These are phyloP conservation scores for Hymenoscyphus linearis DNA, from an alignment of 2,329 filamentous ascomycete species.

Conservation along the genomic window DNA sequence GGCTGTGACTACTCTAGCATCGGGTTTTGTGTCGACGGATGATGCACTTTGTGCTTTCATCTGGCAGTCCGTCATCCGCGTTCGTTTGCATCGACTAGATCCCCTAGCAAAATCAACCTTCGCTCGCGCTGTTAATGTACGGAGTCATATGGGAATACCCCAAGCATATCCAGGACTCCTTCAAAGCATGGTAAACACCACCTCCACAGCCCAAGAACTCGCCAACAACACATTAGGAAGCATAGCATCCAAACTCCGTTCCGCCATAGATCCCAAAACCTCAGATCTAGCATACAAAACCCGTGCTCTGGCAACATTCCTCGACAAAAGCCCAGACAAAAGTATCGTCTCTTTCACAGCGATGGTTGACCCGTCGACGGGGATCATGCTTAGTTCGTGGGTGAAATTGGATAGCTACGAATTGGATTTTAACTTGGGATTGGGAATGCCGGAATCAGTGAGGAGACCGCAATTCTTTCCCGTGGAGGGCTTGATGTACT, in stretches of 20 bases:
- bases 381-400: constrained; percentile 52
- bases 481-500: constrained; percentile 3
- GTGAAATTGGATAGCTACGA: constrained; percentile 35
- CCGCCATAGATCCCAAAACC: constrained; percentile 31
- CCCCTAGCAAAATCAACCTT: not conserved
- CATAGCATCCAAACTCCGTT: constrained; percentile 38
- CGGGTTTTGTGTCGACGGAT: constrained; percentile 1
- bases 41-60: constrained; percentile 2
- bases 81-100: not conserved
- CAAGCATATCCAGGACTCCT: not conserved
- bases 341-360: constrained; percentile 33
- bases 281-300: constrained; percentile 33
- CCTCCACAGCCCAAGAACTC: constrained; percentile 28
- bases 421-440: constrained; percentile 8
- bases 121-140: constrained; percentile 2
- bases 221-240: constrained; percentile 32
- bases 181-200: constrained; percentile 43
- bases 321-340: constrained; percentile 35
- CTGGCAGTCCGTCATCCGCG: constrained; percentile 3
- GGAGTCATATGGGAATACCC: not conserved
- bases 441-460: constrained; percentile 3
- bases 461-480: constrained; percentile 1
- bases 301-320: constrained; percentile 38
- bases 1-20: not conserved
- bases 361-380: constrained; percentile 34